Percentiles rank a stretch among this genome's conserved stretches.
These are phyloP conservation scores for Diospyros lotus DNA, from an alignment of 148 eudicot species.

Conservation along the genomic window DNA sequence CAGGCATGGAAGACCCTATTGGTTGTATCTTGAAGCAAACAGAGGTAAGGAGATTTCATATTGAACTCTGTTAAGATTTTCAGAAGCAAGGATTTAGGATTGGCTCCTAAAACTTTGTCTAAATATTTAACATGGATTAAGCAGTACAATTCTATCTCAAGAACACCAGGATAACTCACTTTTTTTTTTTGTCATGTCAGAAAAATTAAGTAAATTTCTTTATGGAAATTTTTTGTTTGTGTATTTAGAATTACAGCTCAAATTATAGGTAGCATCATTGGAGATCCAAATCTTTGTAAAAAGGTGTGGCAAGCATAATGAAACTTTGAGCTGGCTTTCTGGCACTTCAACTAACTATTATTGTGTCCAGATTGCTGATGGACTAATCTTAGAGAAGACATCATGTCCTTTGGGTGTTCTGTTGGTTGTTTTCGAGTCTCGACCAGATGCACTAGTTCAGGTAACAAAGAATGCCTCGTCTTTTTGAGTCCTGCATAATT, in stretches of 20 bases:
- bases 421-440: constrained; percentile 80
- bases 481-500: background rate
- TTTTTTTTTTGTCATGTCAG: background rate
- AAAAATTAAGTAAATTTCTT: background rate
- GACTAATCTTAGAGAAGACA: constrained; percentile 67
- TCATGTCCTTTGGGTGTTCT: constrained; percentile 87
- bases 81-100: background rate
- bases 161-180: background rate
- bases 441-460: constrained; percentile 94
- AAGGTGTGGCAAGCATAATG: background rate
- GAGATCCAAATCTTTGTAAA: background rate
- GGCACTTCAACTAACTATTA: background rate
- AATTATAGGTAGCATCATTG: background rate
- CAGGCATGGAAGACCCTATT: constrained; percentile 83
- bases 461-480: constrained; percentile 23
- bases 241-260: background rate
- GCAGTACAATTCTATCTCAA: constrained; percentile 5
- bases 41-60: constrained; percentile 42
- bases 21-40: constrained; percentile 62
- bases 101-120: background rate
- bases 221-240: constrained; percentile 7
- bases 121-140: background rate
- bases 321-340: background rate
- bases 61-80: background rate
- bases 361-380: constrained; percentile 67